Conservation (phyloP, 1,284 basidiomycete species). For the Rugosomyces carneus region DNA sequence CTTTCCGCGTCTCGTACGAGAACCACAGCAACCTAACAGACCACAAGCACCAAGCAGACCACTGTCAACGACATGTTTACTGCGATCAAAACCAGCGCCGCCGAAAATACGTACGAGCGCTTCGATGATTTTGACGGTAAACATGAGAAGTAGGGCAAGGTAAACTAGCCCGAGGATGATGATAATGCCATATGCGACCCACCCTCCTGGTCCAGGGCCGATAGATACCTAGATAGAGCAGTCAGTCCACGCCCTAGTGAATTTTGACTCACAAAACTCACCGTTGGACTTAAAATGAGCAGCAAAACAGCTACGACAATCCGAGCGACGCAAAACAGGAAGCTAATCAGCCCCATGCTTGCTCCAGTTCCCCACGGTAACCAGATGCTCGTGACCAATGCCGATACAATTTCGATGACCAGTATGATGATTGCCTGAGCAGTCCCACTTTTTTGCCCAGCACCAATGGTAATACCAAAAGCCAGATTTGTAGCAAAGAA, state of each 20-base stretch:
- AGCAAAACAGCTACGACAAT: conserved; percentile 87
- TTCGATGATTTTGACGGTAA: conserved; percentile 82
- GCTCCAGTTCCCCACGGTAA: conserved; percentile 95
- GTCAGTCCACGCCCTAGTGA: background rate
- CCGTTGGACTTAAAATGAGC: conserved; percentile 82
- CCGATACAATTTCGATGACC: conserved; percentile 76
- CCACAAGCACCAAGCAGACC: conserved; percentile 82
- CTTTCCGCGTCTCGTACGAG: conserved; percentile 40
- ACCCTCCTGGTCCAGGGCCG: conserved; percentile 70
- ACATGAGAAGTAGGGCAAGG: conserved; percentile 73
- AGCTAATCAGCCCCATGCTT: conserved; percentile 91
- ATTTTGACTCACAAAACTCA: conserved; percentile 39
- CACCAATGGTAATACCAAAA: conserved; percentile 82
- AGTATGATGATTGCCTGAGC: conserved; percentile 88
- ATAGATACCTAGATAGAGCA: conserved; percentile 61
- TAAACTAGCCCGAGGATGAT: conserved; percentile 85
- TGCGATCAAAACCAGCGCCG: conserved; percentile 80
- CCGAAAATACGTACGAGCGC: conserved; percentile 76
- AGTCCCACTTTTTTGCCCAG: conserved; percentile 83
- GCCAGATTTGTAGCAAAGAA: conserved; percentile 79
- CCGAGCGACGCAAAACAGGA: conserved; percentile 84
- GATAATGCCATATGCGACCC: conserved; percentile 91
- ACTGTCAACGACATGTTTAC: conserved; percentile 72
- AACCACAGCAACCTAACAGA: conserved; percentile 67
- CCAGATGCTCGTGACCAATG: conserved; percentile 87